Percentiles rank a stretch among this genome's conserved stretches.
These are phyloP conservation scores for Cladosporium sp. DNA, from an alignment of 2,329 filamentous ascomycete genomes.

Conservation along the genomic window DNA sequence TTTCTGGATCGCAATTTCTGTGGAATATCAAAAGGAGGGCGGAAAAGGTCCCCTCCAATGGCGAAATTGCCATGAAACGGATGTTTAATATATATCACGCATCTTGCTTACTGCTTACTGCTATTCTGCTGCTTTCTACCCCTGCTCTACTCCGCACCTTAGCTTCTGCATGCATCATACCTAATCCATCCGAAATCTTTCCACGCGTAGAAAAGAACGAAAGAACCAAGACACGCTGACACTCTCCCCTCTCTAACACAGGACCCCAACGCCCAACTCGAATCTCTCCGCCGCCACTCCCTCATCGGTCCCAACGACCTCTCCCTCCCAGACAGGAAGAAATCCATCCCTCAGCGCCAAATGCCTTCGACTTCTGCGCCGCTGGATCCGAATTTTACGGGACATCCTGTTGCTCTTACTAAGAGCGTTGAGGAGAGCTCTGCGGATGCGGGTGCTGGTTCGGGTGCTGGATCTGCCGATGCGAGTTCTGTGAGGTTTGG, in stretches of 20 bases:
- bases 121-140: too few relatives aligned
- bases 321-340: slow-evolving; percentile 24
- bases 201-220: too few relatives aligned
- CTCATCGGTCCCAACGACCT: slow-evolving; percentile 30
- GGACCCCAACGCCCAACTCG: slow-evolving; percentile 44
- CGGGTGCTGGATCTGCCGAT: background rate
- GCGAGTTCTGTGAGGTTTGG: too few relatives aligned
- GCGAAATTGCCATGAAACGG: too few relatives aligned
- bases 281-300: slow-evolving; percentile 43
- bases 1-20: too few relatives aligned
- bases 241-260: slow-evolving; percentile 21
- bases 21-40: too few relatives aligned
- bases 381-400: background rate
- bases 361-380: slow-evolving; percentile 29
- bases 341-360: slow-evolving; percentile 23
- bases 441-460: background rate
- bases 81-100: too few relatives aligned
- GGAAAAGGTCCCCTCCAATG: too few relatives aligned
- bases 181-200: too few relatives aligned
- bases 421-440: background rate
- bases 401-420: slow-evolving; percentile 12
- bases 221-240: background rate
- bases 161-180: too few relatives aligned
- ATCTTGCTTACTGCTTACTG: too few relatives aligned
- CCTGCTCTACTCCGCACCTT: too few relatives aligned